A percentile compares a stretch with the other conserved stretches of the same genome.
These are phyloP conservation scores for Areca catechu DNA, from an alignment of 176 grass and related monocot species.

Conservation along the genomic window DNA sequence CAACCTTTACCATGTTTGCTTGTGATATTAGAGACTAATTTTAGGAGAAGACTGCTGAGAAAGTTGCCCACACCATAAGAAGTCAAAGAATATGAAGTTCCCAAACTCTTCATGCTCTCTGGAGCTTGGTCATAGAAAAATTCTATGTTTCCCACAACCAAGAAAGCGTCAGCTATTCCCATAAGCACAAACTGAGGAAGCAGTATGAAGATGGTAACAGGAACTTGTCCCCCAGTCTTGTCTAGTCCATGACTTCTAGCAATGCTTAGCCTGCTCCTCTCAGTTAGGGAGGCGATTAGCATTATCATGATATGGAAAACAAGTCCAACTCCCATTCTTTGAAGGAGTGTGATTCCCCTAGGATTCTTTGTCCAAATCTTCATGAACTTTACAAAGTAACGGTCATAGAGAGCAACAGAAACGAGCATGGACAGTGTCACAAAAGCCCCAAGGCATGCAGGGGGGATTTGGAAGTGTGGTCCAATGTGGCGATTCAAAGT, in stretches of 20 bases:
- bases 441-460: constrained; percentile 46
- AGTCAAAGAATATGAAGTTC: constrained; percentile 47
- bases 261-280: constrained; percentile 39
- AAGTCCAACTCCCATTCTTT: constrained; percentile 52
- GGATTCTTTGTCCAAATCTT: constrained; percentile 49
- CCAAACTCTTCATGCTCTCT: constrained; percentile 85
- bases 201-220: constrained; percentile 55
- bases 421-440: constrained; percentile 67
- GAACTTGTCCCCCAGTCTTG: constrained; percentile 13
- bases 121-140: constrained; percentile 96
- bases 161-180: constrained; percentile 56
- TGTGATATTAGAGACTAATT: constrained; percentile 32
- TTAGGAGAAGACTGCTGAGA: constrained; percentile 56
- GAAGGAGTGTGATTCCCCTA: constrained; percentile 79
- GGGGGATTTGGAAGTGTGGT: constrained; percentile 37
- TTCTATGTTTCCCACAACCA: constrained; percentile 47
- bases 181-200: constrained; percentile 82
- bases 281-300: constrained; percentile 25
- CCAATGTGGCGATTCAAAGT: constrained; percentile 58
- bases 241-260: constrained; percentile 19
- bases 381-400: constrained; percentile 30
- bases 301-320: constrained; percentile 53
- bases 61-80: constrained; percentile 62
- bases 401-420: constrained; percentile 52
- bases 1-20: constrained; percentile 23